Evolutionary conservation across 176 grass and related monocot genomes (phyloP).

Genomic region (Panicum miliaceum): DNA sequence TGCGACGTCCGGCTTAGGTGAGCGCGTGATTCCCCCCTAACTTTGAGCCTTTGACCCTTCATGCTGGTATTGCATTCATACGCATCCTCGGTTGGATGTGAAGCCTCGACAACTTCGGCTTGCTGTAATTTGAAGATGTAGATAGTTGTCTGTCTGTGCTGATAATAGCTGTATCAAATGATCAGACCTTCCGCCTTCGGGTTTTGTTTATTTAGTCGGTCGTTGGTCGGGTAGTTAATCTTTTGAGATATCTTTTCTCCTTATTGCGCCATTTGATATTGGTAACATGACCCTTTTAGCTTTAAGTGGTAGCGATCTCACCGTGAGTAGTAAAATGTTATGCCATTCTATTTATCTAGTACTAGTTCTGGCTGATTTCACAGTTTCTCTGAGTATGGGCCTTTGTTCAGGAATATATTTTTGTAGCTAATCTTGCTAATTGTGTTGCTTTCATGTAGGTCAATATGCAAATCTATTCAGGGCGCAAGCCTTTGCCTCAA

Average conservation of each 20-base stretch:
- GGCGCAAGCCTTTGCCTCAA: conserved; percentile 37
- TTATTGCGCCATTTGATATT: neutral
- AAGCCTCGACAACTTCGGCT: neutral
- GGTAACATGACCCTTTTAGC: neutral
- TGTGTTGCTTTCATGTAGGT: conserved; percentile 42
- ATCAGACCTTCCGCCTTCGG: neutral
- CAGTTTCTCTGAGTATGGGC: neutral
- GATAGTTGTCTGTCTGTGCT: neutral
- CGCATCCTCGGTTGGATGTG: neutral
- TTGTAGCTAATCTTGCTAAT: neutral
- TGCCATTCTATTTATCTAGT: neutral
- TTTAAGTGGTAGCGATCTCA: neutral
- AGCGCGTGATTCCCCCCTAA: neutral
- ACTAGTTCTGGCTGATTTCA: neutral
- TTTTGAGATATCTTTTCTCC: neutral
- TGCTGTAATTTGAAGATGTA: neutral
- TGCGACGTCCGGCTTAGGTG: conserved; percentile 36
- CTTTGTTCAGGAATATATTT: neutral
- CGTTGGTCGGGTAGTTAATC: neutral
- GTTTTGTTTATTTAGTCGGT: neutral
- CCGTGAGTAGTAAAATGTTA: neutral
- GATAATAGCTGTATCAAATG: neutral
- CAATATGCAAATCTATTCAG: conserved; percentile 47
- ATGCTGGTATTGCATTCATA: neutral
- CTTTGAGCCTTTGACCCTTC: neutral